Conservation (phyloP, 257 asterid species). For the Linderniella brevidens region DNA sequence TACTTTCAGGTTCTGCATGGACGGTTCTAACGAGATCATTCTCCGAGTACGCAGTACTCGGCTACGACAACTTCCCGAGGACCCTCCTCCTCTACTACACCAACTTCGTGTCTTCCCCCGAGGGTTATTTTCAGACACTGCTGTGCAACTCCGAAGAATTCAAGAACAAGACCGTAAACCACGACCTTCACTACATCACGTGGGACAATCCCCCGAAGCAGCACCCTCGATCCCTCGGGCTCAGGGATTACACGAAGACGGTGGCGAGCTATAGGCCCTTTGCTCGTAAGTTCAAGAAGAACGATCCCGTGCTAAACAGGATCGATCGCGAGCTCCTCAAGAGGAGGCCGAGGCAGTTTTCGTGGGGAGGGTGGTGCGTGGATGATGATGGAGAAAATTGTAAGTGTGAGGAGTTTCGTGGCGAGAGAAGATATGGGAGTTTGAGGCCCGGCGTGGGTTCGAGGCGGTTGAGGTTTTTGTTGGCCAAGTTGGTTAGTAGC, state of each 20-base stretch:
- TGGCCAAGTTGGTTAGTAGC: slow-evolving; percentile 23
- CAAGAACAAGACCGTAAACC: slow-evolving; percentile 55
- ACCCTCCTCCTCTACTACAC: slow-evolving; percentile 81
- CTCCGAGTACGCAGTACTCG: slow-evolving; percentile 50
- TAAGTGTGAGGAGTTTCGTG: slow-evolving; percentile 26
- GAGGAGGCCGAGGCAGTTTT: slow-evolving; percentile 33
- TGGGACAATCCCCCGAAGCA: slow-evolving; percentile 91
- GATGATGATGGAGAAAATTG: slow-evolving; percentile 2
- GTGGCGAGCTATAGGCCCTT: slow-evolving; percentile 59
- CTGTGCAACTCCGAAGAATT: slow-evolving; percentile 53
- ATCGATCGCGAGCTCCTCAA: slow-evolving; percentile 56
- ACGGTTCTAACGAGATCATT: slow-evolving; percentile 65
- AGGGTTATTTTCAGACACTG: slow-evolving; percentile 69
- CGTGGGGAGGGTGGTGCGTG: slow-evolving; percentile 70
- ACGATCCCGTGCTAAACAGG: slow-evolving; percentile 41
- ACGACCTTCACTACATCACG: slow-evolving; percentile 70
- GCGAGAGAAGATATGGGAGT: slow-evolving; percentile 51
- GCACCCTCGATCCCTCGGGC: slow-evolving; percentile 62
- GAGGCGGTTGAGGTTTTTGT: slow-evolving; percentile 35
- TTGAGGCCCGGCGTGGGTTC: slow-evolving; percentile 63
- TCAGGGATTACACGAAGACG: slow-evolving; percentile 54
- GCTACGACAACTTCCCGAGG: slow-evolving; percentile 80
- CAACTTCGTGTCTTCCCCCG: slow-evolving; percentile 79
- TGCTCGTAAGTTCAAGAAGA: slow-evolving; percentile 71
- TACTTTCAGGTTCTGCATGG: slow-evolving; percentile 83